A percentile compares a stretch with the other conserved stretches of the same genome.
Conservation (phyloP, 176 grass and related monocot genomes). For the Cenchrus purpureus region DNA sequence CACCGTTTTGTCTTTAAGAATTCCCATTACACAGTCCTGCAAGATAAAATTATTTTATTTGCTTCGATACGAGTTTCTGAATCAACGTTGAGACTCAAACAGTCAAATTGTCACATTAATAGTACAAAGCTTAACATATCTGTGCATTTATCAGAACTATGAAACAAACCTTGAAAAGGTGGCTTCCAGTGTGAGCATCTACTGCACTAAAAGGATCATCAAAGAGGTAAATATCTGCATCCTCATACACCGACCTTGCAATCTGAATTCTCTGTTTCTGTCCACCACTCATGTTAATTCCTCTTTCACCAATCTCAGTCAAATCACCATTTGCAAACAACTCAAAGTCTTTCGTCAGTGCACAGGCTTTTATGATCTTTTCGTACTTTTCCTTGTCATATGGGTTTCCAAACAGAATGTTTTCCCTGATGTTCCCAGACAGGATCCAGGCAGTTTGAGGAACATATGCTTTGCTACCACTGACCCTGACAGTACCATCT, state of each 20-base stretch:
- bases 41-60: slow-evolving; percentile 32
- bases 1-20: slow-evolving; percentile 92
- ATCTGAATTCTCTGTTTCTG: slow-evolving; percentile 98
- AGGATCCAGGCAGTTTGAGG: slow-evolving; percentile 96
- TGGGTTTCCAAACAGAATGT: slow-evolving; percentile 91
- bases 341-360: slow-evolving; percentile 83
- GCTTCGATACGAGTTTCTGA: slow-evolving; percentile 18
- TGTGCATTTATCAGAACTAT: slow-evolving; percentile 23
- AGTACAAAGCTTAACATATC: slow-evolving; percentile 11
- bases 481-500: slow-evolving; percentile 67
- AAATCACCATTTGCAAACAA: slow-evolving; percentile 91
- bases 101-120: background rate
- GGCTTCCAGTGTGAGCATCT: slow-evolving; percentile 90
- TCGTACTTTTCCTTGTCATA: slow-evolving; percentile 76
- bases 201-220: slow-evolving; percentile 99
- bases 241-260: slow-evolving; percentile 83
- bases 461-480: slow-evolving; percentile 92
- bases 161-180: slow-evolving; percentile 84
- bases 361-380: slow-evolving; percentile 81
- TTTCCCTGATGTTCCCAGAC: slow-evolving; percentile 94
- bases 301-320: slow-evolving; percentile 99
- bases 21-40: slow-evolving; percentile 91
- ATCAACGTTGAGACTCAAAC: background rate
- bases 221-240: slow-evolving; percentile 91
- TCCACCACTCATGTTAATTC: slow-evolving; percentile 99